phyloP scores from a whole-genome alignment of 805 yeast species.

The Ogataea pignaliae region DNA sequence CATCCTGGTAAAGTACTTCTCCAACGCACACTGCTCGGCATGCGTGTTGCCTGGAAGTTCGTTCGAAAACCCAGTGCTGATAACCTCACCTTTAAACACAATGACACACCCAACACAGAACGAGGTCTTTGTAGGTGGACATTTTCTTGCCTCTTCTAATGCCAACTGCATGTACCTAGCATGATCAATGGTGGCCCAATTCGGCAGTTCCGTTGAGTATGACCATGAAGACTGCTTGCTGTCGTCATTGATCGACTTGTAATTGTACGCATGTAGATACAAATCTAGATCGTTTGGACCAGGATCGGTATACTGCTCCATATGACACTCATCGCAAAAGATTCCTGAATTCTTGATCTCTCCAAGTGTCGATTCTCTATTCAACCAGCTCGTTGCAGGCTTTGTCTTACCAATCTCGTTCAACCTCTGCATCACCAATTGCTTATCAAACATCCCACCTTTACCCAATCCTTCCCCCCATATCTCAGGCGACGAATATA shows the following conservation, averaged over 20 bases:
- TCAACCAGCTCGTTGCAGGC: constrained; percentile 65
- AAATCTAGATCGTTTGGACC: constrained; percentile 81
- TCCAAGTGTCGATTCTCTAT: constrained; percentile 47
- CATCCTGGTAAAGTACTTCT: constrained; percentile 51
- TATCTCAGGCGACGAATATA: constrained; percentile 69
- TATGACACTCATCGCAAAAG: constrained; percentile 60
- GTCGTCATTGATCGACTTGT: constrained; percentile 44
- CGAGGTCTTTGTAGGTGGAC: constrained; percentile 80
- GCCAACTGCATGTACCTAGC: constrained; percentile 69
- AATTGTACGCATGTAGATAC: constrained; percentile 88
- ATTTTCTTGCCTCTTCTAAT: constrained; percentile 68
- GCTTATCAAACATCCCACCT: constrained; percentile 42
- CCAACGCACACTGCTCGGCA: constrained; percentile 93
- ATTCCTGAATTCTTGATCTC: constrained; percentile 55
- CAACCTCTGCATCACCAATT: constrained; percentile 43
- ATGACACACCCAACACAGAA: constrained; percentile 93
- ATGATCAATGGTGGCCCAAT: constrained; percentile 70
- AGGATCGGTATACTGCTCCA: constrained; percentile 79
- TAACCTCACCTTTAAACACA: constrained; percentile 56
- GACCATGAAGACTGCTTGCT: constrained; percentile 45
- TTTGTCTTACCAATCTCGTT: constrained; percentile 67
- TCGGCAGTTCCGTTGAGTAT: constrained; percentile 71
- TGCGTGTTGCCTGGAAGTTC: constrained; percentile 94
- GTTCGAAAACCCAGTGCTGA: constrained; percentile 84
- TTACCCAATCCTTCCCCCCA: constrained; percentile 82